Percentiles rank a stretch among this genome's conserved stretches.
These are phyloP conservation scores for Magnusiomyces paraingens DNA, from an alignment of 1,139 yeast species.

Conservation along the genomic window DNA sequence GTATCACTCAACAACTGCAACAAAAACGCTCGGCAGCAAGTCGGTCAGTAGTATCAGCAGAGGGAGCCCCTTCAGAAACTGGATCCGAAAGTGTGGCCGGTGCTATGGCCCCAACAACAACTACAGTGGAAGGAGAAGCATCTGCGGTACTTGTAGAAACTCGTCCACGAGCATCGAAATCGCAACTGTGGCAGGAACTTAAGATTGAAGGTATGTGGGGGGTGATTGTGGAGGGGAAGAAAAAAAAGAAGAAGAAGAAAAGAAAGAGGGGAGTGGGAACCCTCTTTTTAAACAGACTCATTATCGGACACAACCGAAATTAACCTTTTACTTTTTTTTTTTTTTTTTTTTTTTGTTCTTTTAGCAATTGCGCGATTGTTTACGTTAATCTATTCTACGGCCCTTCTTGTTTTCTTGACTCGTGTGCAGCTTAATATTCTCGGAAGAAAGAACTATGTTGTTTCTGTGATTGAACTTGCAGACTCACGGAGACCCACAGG, in stretches of 20 bases:
- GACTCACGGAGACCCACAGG: slow-evolving; percentile 20
- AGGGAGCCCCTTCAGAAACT: slow-evolving; percentile 18
- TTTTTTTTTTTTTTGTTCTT: not conserved
- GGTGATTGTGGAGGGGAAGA: not conserved
- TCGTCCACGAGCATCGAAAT: slow-evolving; percentile 42
- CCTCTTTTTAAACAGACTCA: too few relatives aligned
- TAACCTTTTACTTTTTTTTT: not conserved
- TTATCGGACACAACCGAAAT: too few relatives aligned
- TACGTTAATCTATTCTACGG: slow-evolving; percentile 61
- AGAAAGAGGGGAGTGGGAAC: too few relatives aligned
- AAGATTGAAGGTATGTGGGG: slow-evolving; percentile 43
- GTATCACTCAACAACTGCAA: slow-evolving; percentile 64
- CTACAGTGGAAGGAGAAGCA: slow-evolving; percentile 6
- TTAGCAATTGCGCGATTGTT: slow-evolving; percentile 60
- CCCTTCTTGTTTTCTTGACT: slow-evolving; percentile 67
- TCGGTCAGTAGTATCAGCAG: slow-evolving; percentile 15
- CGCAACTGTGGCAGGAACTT: slow-evolving; percentile 79
- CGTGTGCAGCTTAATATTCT: slow-evolving; percentile 81
- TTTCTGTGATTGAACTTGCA: slow-evolving; percentile 68
- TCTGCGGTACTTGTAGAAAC: slow-evolving; percentile 12
- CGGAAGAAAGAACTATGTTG: slow-evolving; percentile 79
- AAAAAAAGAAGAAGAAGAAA: too few relatives aligned
- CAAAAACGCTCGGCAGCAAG: slow-evolving; percentile 42
- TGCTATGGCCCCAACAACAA: slow-evolving; percentile 6
- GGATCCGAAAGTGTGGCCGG: slow-evolving; percentile 9